Conservation (phyloP, 2,329 filamentous ascomycete species). For the Cryphonectria naterciae region DNA sequence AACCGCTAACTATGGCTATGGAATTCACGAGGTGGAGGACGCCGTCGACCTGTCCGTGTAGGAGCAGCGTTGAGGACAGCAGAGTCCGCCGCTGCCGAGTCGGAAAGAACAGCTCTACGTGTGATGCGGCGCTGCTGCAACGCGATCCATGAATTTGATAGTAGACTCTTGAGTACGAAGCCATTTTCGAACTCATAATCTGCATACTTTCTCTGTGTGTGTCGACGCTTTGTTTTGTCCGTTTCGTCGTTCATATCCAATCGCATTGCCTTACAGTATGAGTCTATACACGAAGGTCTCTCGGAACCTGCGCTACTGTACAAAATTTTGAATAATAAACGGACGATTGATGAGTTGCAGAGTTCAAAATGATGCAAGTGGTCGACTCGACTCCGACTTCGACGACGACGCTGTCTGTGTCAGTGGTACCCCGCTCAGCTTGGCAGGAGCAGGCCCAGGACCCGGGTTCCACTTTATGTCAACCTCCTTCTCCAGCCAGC, state of each 20-base stretch:
- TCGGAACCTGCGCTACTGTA: background rate
- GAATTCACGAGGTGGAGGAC: background rate
- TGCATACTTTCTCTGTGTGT: background rate
- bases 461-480: background rate
- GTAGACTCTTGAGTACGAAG: background rate
- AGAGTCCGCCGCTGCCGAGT: background rate
- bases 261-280: background rate
- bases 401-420: background rate
- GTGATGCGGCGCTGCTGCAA: background rate
- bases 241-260: background rate
- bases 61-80: background rate
- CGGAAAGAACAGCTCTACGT: background rate
- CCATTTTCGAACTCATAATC: background rate
- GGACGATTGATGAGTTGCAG: background rate
- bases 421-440: background rate
- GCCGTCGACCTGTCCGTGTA: background rate
- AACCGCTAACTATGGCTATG: background rate
- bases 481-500: background rate
- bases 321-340: background rate
- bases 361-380: background rate
- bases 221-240: background rate
- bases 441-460: background rate
- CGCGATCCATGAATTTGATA: background rate
- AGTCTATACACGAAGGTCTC: background rate
- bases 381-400: background rate